Conservation (phyloP, 305 asterid genomes). For the Fraxinus latifolia region DNA sequence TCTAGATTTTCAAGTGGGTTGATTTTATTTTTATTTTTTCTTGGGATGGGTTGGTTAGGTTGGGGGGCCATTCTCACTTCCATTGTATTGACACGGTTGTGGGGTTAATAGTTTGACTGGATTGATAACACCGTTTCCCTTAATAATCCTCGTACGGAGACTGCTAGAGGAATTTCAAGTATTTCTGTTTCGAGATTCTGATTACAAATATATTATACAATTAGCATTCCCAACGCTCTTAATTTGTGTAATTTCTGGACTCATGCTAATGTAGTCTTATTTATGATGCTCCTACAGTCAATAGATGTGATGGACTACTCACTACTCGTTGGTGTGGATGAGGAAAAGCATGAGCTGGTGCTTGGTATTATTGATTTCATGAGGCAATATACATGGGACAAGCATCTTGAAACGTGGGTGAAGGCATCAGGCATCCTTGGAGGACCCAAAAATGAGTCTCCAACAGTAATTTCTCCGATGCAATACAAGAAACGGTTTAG, state of each 20-base stretch:
- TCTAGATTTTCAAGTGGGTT: neutral
- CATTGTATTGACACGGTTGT: neutral
- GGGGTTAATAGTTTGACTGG: neutral
- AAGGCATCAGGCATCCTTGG: slow-evolving; percentile 82
- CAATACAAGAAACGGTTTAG: slow-evolving; percentile 82
- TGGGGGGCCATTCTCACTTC: neutral
- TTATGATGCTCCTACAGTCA: slow-evolving; percentile 41
- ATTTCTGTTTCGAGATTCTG: neutral
- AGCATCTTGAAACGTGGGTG: slow-evolving; percentile 89
- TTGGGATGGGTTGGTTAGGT: neutral
- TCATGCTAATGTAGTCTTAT: slow-evolving; percentile 12
- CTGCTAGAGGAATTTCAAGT: neutral
- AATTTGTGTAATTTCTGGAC: neutral
- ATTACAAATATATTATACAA: neutral
- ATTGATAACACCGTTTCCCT: neutral
- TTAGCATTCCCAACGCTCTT: neutral
- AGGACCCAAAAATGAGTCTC: slow-evolving; percentile 65
- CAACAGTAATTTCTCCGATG: slow-evolving; percentile 73
- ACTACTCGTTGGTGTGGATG: slow-evolving; percentile 73
- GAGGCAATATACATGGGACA: slow-evolving; percentile 93
- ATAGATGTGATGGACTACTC: slow-evolving; percentile 90
- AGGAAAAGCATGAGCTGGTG: slow-evolving; percentile 69
- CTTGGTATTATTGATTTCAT: slow-evolving; percentile 85
- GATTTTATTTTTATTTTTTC: neutral
- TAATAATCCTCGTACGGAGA: neutral